Evolutionary conservation across 2,329 filamentous ascomycete genomes (phyloP), one percentile per base, ranked within the genome.

Genomic region (Uncinocarpus reesii): DNA sequence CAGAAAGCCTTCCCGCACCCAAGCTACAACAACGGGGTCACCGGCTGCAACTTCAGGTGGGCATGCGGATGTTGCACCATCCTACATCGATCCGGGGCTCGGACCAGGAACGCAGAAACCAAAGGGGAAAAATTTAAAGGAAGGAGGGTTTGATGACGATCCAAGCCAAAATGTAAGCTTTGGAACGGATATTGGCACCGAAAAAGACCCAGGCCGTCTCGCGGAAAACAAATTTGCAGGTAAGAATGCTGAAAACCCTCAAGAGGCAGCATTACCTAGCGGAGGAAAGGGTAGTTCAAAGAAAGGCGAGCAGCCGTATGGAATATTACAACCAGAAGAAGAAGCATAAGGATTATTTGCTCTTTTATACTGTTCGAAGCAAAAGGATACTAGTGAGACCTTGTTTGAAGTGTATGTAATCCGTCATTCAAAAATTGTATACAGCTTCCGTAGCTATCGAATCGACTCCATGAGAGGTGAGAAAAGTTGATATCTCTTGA

Each of bases 161-260:
- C 65, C 66, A 20, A 36, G 21, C 2, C 24, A 36, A 36, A 56
- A 62, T 18, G 72, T 70, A 28, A 75, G 71, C 56, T 78, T 71
- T 59, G 70, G 58, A 20, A 62, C 64, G 11, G 71, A 77, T 20
- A 73, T 80, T 51, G 78, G 78, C 2, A 67, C 67, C 2, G 62
- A 72, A 53, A 68, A 77, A 34, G 78, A 81, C 55, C 77, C 79
- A 2, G 72, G 71, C 2, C 65, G 77, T 24, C 56, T 63, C 15
- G 77, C 75, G 5, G 61, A 67, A 55, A 58, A 56, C 24, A 56
- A 58, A 29, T 66, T 68, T 54, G 58, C 65, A 55, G 60, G 55
- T 10, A 52, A 41, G 13, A 60, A 56, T 32, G 56, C 59, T 1
- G 58, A 63, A 50, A 62, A 56, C 13, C 52, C 55, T 7, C 56